Conservation (phyloP, 805 yeast genomes). For the Candida anglica region DNA sequence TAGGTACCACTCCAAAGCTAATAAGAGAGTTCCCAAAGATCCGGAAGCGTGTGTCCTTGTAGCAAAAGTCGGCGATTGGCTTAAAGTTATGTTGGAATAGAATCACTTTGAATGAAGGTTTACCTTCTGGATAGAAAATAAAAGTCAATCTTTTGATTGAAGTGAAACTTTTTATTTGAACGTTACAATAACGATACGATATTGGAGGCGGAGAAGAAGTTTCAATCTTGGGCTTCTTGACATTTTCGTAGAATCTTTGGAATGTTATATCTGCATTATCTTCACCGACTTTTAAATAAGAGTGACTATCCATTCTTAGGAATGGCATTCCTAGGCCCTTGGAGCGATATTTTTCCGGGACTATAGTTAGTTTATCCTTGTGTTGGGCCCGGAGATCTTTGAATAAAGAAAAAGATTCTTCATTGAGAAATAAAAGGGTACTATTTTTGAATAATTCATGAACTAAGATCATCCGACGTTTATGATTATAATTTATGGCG, state of each 20-base stretch:
- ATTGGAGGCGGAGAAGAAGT: constrained; percentile 9
- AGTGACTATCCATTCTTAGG: constrained; percentile 25
- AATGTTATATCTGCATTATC: constrained; percentile 31
- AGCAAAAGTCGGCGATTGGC: constrained; percentile 37
- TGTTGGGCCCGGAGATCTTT: constrained; percentile 17
- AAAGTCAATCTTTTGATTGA: constrained; percentile 23
- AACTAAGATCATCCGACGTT: constrained; percentile 27
- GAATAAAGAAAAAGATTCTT: constrained; percentile 25
- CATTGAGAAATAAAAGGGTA: constrained; percentile 25
- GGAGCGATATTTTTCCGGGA: constrained; percentile 26
- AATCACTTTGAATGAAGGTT: constrained; percentile 19
- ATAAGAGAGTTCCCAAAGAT: constrained; percentile 32
- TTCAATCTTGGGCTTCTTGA: constrained; percentile 15
- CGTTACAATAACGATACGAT: constrained; percentile 30
- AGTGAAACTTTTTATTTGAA: constrained; percentile 23
- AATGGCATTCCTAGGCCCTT: constrained; percentile 35
- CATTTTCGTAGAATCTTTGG: constrained; percentile 26
- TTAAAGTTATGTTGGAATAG: constrained; percentile 32
- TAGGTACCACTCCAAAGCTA: constrained; percentile 29
- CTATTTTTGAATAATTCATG: constrained; percentile 27
- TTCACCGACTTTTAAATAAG: constrained; percentile 32
- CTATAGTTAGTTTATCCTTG: constrained; percentile 22
- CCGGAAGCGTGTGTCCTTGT: constrained; percentile 33
- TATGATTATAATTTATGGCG: constrained; percentile 18
- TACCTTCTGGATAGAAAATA: constrained; percentile 18